Conservation (phyloP, 106 monocot genomes). For the Dendrobium chrysotoxum region DNA sequence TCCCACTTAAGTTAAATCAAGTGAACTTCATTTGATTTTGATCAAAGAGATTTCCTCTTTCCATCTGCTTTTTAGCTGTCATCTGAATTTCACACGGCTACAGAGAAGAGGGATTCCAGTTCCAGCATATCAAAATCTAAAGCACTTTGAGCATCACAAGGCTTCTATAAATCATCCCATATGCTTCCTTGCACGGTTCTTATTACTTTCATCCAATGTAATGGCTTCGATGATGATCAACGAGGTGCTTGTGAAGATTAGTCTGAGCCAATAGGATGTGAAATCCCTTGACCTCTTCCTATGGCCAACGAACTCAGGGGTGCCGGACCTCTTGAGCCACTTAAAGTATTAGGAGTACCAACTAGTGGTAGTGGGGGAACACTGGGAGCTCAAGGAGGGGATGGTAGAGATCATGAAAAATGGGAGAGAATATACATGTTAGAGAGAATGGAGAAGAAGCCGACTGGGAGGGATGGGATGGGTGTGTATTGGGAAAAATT, state of each 20-base stretch:
- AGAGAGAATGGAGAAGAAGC: too few relatives aligned
- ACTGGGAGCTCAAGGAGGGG: constrained; percentile 40
- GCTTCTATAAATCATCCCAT: constrained; percentile 87
- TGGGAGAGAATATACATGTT: too few relatives aligned
- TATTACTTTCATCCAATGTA: constrained; percentile 98
- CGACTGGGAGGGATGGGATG: too few relatives aligned
- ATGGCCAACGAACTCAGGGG: constrained; percentile 7
- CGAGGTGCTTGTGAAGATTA: constrained; percentile 28
- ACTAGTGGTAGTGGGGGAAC: constrained; percentile 40
- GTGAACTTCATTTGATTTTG: constrained; percentile 92
- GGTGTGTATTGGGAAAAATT: too few relatives aligned
- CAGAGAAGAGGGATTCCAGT: constrained; percentile 85
- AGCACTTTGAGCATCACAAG: constrained; percentile 58
- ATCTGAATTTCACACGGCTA: constrained; percentile 66
- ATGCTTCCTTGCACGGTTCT: constrained; percentile 91
- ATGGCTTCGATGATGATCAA: constrained; percentile 66
- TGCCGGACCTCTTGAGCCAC: constrained; percentile 6
- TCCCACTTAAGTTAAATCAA: too few relatives aligned
- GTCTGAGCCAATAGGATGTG: constrained; percentile 21
- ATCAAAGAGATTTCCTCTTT: constrained; percentile 81
- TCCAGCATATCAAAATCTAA: constrained; percentile 94
- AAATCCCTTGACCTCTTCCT: constrained; percentile 49
- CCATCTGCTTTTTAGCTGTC: constrained; percentile 65
- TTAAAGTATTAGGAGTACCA: background rate
- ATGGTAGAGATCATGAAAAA: constrained; percentile 14